Evolutionary conservation across 1,284 basidiomycete genomes (phyloP).

Genomic region (Rhodotorula sp.): DNA sequence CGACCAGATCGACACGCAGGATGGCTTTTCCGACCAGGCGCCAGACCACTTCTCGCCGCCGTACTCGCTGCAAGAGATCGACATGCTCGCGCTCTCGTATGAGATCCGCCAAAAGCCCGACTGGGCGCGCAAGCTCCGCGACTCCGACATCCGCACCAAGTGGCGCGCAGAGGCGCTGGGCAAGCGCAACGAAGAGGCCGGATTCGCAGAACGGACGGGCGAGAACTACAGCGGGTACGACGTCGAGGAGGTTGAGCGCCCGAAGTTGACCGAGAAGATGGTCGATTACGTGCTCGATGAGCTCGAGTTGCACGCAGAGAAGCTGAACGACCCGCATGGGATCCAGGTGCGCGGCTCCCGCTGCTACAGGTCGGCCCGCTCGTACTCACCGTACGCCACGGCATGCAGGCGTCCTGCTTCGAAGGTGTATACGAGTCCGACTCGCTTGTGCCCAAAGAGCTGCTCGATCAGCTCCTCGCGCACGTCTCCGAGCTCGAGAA

Average conservation of each 20-base stretch:
- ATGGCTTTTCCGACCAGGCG: too few relatives aligned
- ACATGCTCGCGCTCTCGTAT: slow-evolving; percentile 18
- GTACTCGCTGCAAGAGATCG: slow-evolving; percentile 10
- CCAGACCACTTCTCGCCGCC: too few relatives aligned
- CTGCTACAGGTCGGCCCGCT: too few relatives aligned
- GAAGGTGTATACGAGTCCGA: slow-evolving; percentile 27
- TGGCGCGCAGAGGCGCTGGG: slow-evolving; percentile 29
- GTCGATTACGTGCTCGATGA: slow-evolving; percentile 36
- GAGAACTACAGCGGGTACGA: neutral
- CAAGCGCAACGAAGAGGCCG: neutral
- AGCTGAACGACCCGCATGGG: neutral
- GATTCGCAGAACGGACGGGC: neutral
- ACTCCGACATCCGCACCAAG: slow-evolving; percentile 22
- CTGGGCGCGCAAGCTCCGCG: slow-evolving; percentile 26
- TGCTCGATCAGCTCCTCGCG: slow-evolving; percentile 6
- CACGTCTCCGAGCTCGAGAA: slow-evolving; percentile 49
- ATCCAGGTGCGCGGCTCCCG: slow-evolving; percentile 10
- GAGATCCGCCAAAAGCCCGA: slow-evolving; percentile 13
- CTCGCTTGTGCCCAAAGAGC: slow-evolving; percentile 6
- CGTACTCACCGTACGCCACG: neutral
- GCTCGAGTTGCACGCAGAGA: slow-evolving; percentile 17
- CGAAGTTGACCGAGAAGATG: slow-evolving; percentile 19
- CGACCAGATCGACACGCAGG: neutral
- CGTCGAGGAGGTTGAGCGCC: neutral
- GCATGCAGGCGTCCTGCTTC: slow-evolving; percentile 20